Evolutionary conservation across 192 early-diverging fungal genomes (phyloP), one percentile per base, ranked within the genome.

Genomic region (Lobosporangium transversale): DNA sequence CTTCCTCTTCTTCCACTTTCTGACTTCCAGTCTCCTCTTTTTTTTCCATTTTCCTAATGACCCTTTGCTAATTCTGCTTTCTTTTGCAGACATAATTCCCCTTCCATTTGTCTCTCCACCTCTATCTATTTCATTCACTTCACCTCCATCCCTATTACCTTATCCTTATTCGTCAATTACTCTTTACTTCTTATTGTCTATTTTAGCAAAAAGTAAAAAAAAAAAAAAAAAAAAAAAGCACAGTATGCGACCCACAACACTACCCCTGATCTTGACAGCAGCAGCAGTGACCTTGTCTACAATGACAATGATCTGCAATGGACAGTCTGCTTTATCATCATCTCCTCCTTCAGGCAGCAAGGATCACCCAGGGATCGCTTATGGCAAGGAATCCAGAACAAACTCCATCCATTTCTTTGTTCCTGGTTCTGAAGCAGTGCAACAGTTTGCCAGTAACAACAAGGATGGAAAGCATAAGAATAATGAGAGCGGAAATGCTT

Each of bases 241-340:
- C 37, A 48, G 2, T 12, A 70, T 70, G 68, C 36, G 44, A 52
- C 55, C 62, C 18, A 50, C 59, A 50, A 48, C 42, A 12, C 17
- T 54, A 27, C 44, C 68, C 17, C 10, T 60, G 31, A 29, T 70
- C 23, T 45, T 70, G 21, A 42, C 68, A 10, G 40, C 56, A 33
- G 32, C 35, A 26, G 49, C 48, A 44, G n/a, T n/a, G n/a, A 43
- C 29, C 24, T 21, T 49, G 30, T 26, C 47, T 18, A 49, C 21
- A 14, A 27, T 26, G 24, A 49, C 21, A 14, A 27, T 26, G 24
- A 50, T 23, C 9, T 49, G 47, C 21, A 14, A 49, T 21, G 6
- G 47, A 0, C 37, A n/a, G n/a, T n/a, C n/a, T n/a, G n/a, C n/a
- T n/a, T n/a, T n/a, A n/a, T n/a, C n/a, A n/a, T n/a, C n/a, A n/a